Percentiles rank a stretch among this genome's conserved stretches.
Evolutionary conservation across 2,329 filamentous ascomycete genomes (phyloP).

Genomic region (Neopestalotiopsis sp.): DNA sequence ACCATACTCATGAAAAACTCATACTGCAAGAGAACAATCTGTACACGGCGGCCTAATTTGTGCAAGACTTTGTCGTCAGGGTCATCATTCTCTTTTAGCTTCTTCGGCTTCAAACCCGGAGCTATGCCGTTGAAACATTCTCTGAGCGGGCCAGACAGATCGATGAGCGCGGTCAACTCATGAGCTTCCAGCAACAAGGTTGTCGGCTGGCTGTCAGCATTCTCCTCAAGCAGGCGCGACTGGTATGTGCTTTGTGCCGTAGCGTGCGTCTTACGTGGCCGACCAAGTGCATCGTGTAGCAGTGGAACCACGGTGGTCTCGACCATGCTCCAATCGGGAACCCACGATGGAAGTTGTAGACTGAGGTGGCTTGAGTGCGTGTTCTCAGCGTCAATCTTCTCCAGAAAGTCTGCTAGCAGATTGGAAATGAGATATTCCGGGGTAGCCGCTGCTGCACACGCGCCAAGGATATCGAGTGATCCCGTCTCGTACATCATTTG

Average conservation of each 20-base stretch:
- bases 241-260: conserved; percentile 5
- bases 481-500: not conserved
- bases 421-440: not conserved
- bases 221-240: not conserved
- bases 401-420: not conserved
- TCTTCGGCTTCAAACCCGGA: not conserved
- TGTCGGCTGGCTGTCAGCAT: not conserved
- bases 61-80: not conserved
- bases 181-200: not conserved
- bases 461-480: conserved; percentile 16
- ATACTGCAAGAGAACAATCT: not conserved
- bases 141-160: not conserved
- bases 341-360: conserved; percentile 15
- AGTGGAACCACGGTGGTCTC: conserved; percentile 2
- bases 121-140: not conserved
- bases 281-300: conserved; percentile 18
- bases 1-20: not conserved
- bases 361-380: not conserved
- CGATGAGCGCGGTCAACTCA: not conserved
- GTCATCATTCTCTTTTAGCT: not conserved
- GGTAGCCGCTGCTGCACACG: conserved; percentile 5
- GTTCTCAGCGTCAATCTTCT: not conserved
- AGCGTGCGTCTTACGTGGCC: conserved; percentile 10
- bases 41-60: not conserved
- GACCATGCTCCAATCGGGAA: conserved; percentile 19